Evolutionary conservation across 805 yeast genomes (phyloP).

Genomic region (Lipomyces kockii): DNA sequence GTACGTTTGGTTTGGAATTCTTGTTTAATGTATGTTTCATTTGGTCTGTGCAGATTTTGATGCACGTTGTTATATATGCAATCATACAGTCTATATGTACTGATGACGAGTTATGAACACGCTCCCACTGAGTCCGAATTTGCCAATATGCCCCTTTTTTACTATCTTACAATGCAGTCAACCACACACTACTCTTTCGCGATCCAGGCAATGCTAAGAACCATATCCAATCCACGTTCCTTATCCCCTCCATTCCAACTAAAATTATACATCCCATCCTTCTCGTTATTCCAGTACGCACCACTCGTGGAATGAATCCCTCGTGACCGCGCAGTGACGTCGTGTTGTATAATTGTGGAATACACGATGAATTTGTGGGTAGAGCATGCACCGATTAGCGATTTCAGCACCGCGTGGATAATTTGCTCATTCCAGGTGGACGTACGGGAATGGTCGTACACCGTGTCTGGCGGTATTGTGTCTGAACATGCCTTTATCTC

Average conservation of each 20-base stretch:
- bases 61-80: background rate
- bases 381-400: slow-evolving; percentile 20
- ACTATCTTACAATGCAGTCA: slow-evolving; percentile 5
- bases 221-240: slow-evolving; percentile 29
- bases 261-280: slow-evolving; percentile 34
- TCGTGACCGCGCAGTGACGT: slow-evolving; percentile 13
- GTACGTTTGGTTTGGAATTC: background rate
- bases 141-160: background rate
- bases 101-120: background rate
- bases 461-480: slow-evolving; percentile 15
- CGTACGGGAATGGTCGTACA: slow-evolving; percentile 22
- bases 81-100: background rate
- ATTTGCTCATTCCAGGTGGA: slow-evolving; percentile 25
- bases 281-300: slow-evolving; percentile 38
- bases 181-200: slow-evolving; percentile 10
- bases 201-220: slow-evolving; percentile 37
- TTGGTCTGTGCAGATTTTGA: background rate
- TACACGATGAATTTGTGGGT: slow-evolving; percentile 37
- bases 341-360: slow-evolving; percentile 35
- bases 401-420: slow-evolving; percentile 20
- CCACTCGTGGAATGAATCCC: slow-evolving; percentile 38
- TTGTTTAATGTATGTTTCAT: background rate
- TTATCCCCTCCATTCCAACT: slow-evolving; percentile 27
- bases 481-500: slow-evolving; percentile 22
- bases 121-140: no score